Base-by-base conservation (phyloP, 1,139 yeast species). In the Geotrichum bryndzae region DNA sequence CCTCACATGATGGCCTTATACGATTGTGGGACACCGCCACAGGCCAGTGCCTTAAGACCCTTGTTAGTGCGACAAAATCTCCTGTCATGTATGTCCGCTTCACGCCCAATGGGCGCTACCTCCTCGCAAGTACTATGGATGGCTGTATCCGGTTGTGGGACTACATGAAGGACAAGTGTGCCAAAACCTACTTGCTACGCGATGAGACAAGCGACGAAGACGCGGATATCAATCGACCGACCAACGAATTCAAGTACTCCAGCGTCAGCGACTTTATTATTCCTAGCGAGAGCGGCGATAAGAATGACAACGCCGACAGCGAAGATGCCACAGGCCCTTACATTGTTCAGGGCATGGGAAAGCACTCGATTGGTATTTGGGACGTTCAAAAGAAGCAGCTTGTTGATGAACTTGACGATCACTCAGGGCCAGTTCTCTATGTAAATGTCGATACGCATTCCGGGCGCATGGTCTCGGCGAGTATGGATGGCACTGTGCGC, bases 11-110 rank as follows among this genome's bases (percentile, higher is more conserved):
- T 73, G 99, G 99, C 2, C 78, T 88, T 65, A 85, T 90, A 45
- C 79, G 99, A 61, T 76, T 94, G 46, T 94, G 96, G 79, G 98
- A 92, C 73, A 82, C 92, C 48, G 87, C 84, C 59, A 82, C 96
- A 0, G 97, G 97, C 1, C 97, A 91, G 68, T 94, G 99, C 76
- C 78, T 94, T 67, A 89, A 90, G 70, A 94, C 99, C 0, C 76
- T 94, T 66, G 90, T 94, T 27, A 87, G 86, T 64, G 70, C 66
- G 60, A 69, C 68, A 52, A 70, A 67, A 62, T 67, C 61, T 53
- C 96, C 97, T 11, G 64, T 61, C 18, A 82, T 90, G 48, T 80
- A 83, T 69, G 94, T 90, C 2, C 79, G 81, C 62, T 83, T 88
- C 68, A 83, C 96, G 0, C 96, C 95, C 2, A 94, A 94, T 74